Evolutionary conservation across 768 basidiomycete genomes (phyloP), one percentile per base, ranked within the genome.

Genomic region (Termitomyces sp.): DNA sequence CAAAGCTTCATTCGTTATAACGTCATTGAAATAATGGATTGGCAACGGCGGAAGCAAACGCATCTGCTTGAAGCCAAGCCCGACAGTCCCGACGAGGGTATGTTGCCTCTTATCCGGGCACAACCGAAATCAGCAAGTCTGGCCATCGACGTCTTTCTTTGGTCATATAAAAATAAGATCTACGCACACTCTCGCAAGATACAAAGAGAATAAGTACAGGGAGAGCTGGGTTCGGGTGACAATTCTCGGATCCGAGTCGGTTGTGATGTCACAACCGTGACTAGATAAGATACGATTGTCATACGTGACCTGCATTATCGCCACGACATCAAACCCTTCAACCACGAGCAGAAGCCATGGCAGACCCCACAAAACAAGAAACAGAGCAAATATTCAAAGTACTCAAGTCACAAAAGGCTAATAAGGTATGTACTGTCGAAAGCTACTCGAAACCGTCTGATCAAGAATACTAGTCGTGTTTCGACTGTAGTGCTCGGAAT

Each of bases 401-500:
- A 2, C 76, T 95, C 37, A 88, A 84, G 64, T 71, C 82, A 3
- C 91, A 96, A 63, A 95, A 95, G 66, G 91, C 84, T 8, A 98
- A 98, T 75, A 93, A 89, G 76, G 91, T 87, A 57, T 17, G 71
- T 56, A 5, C 21, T 21, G 12, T 33, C 12, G 49, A 44, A 23
- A 14, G 11, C 35, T 38, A 42, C 33, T 38, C 40, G 23, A 52
- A 53, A 37, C 3, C 31, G 40, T 2, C 42, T 58, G 48, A 47
- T 45, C 31, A 33, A 44, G 11, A 55, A 11, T 28, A 21, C 33
- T 53, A 77, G 75, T 67, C 74, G 67, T 98, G 96, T 74, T 97
- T 97, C 65, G 96, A 98, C 70, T 98, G 96, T 70, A 81, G 83
- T 65, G 94, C 95, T 47, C 87, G 94, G 65, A 97, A 97, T 73